Conservation (phyloP, 805 yeast genomes). For the Hyphopichia homilentoma region DNA sequence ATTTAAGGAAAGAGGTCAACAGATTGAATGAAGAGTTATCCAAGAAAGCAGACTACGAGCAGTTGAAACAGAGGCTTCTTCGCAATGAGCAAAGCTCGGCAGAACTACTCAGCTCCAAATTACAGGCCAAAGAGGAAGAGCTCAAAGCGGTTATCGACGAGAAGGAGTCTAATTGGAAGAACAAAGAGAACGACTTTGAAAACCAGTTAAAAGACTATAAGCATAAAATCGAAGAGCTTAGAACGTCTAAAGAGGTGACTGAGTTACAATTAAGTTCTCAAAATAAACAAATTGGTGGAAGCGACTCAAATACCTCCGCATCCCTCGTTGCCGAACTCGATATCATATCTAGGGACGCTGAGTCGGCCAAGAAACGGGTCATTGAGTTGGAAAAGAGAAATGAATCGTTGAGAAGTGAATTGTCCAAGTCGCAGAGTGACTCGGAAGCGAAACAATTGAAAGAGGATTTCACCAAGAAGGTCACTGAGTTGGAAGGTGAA, state of each 20-base stretch:
- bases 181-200: conserved; percentile 50
- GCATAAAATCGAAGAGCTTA: conserved; percentile 58
- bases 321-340: conserved; percentile 53
- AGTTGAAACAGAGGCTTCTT: conserved; percentile 57
- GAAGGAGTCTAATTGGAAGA: conserved; percentile 64
- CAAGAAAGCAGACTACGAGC: conserved; percentile 74
- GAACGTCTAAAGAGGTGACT: conserved; percentile 61
- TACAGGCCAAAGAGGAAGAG: conserved; percentile 73
- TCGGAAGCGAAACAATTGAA: conserved; percentile 35
- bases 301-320: conserved; percentile 23
- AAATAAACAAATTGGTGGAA: conserved; percentile 37
- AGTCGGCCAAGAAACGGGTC: conserved; percentile 61
- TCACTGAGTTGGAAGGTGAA: conserved; percentile 62
- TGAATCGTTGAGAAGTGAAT: conserved; percentile 64
- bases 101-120: conserved; percentile 48
- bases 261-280: conserved; percentile 53
- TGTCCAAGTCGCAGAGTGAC: conserved; percentile 53
- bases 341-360: conserved; percentile 70
- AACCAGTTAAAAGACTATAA: conserved; percentile 50
- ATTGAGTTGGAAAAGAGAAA: conserved; percentile 74
- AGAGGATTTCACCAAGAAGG: conserved; percentile 41
- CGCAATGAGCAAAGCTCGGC: conserved; percentile 61
- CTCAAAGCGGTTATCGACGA: conserved; percentile 66
- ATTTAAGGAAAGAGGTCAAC: conserved; percentile 47
- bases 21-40: conserved; percentile 56